Percentiles rank a stretch among this genome's conserved stretches.
Conservation (phyloP, 1,284 basidiomycete genomes). For the Gymnopus androsaceus region DNA sequence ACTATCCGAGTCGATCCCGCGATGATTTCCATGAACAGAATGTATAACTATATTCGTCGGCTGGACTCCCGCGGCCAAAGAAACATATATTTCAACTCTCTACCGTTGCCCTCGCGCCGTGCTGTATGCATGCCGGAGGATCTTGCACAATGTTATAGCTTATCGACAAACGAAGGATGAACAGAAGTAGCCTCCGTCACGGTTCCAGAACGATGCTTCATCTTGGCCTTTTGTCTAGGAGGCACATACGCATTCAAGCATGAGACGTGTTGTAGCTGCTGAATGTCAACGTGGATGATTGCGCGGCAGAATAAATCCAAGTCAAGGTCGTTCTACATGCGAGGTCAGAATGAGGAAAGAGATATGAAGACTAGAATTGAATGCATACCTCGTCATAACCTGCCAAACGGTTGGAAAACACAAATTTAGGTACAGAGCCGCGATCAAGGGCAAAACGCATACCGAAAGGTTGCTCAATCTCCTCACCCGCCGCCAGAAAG, state of each 20-base stretch:
- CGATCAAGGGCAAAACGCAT: slow-evolving; percentile 20
- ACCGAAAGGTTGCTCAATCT: slow-evolving; percentile 73
- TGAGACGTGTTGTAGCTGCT: slow-evolving; percentile 15
- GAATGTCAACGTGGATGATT: slow-evolving; percentile 19
- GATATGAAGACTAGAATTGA: not conserved
- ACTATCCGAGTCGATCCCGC: no score
- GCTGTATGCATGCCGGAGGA: no score
- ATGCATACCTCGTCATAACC: slow-evolving; percentile 57
- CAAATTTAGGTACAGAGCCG: not conserved
- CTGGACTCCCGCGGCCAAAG: no score
- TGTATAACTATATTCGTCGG: no score
- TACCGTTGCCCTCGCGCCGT: no score
- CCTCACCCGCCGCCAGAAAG: slow-evolving; percentile 65
- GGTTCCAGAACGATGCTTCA: slow-evolving; percentile 12
- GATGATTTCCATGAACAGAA: no score
- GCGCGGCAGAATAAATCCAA: slow-evolving; percentile 21
- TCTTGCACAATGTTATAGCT: no score
- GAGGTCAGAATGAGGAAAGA: not conserved
- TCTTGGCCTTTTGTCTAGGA: slow-evolving; percentile 1
- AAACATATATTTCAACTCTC: no score
- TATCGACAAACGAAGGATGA: not conserved
- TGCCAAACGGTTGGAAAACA: slow-evolving; percentile 21
- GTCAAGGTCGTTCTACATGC: slow-evolving; percentile 19
- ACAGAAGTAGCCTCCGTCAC: slow-evolving; percentile 6
- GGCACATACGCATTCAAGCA: slow-evolving; percentile 19